Evolutionary conservation across 1,284 basidiomycete species (phyloP), one percentile per base, ranked within the genome.

Genomic region (Ceratobasidium sp.): DNA sequence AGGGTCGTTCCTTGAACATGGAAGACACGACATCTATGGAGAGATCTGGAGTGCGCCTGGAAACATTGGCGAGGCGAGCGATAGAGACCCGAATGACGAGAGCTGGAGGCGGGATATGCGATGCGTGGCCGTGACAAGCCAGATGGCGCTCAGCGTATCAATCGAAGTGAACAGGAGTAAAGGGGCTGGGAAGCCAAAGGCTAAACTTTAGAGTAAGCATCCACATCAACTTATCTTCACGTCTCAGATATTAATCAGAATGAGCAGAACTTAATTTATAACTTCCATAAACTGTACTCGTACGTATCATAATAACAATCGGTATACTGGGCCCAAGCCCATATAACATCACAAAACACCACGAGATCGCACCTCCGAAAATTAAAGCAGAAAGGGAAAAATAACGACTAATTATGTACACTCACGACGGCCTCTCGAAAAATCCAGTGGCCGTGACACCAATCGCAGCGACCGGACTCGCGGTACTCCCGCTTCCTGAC

Each of bases 361-460:
- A 21, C 28, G 18, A 32, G 32, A 32, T 35, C 18, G 18, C 23
- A 44, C 41, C 35, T 46, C 59, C 61, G 18, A 50, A 66, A 26
- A 66, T 32, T 41, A 66, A 23, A 52, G 28, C 26, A 1, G 23
- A n/a, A 38, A n/a, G 30, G 30, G 23, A 18, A 52, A n/a, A 28
- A 55, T 14, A 14, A 5, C 50, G 54, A 18, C 35, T 32, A n/a
- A 38, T 4, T 5, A 38, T 11, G 18, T 7, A 26, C 18, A 23
- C 30, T 52, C 49, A 66, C 13, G 30, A 1, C 5, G 67, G 67
- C n/a, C 55, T 41, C 32, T 70, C 67, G 38, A 93, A 93, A 78
- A 93, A 93, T 0, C 91, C 91, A 41, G 83, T 85, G 35, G 90
- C 91, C 35, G 89, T 91, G 66, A 93, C 84, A 23, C 90, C 85